These are phyloP conservation scores for Aspergillus arachidicola DNA, from an alignment of 2,329 filamentous ascomycete species.

Conservation along the genomic window DNA sequence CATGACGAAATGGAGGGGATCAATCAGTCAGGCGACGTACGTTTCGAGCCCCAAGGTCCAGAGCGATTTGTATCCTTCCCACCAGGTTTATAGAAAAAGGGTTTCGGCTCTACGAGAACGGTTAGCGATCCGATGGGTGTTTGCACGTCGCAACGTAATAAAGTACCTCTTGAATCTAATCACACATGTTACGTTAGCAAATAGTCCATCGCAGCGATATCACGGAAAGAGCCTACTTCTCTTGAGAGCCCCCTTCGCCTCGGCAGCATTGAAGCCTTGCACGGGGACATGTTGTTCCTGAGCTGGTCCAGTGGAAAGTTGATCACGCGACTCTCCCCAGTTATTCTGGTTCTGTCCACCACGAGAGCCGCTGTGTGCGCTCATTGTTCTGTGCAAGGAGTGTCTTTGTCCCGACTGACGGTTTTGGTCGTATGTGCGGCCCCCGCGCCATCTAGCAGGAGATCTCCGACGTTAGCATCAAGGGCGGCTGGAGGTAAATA, in stretches of 20 bases:
- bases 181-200: background rate
- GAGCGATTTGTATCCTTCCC: constrained; percentile 41
- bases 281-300: constrained; percentile 48
- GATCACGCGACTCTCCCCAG: constrained; percentile 33
- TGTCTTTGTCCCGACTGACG: constrained; percentile 42
- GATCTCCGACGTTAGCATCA: background rate
- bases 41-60: constrained; percentile 48
- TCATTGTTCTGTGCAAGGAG: constrained; percentile 34
- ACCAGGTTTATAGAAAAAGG: constrained; percentile 42
- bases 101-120: constrained; percentile 32
- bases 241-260: constrained; percentile 44
- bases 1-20: background rate
- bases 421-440: constrained; percentile 38
- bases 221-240: constrained; percentile 33
- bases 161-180: constrained; percentile 36
- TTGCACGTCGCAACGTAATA: background rate
- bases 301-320: constrained; percentile 19
- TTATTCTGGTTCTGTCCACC: constrained; percentile 31
- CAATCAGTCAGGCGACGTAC: constrained; percentile 32
- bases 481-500: background rate
- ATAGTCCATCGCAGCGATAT: background rate
- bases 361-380: constrained; percentile 35
- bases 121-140: background rate
- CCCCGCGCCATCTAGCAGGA: constrained; percentile 42
- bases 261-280: constrained; percentile 46